These are phyloP conservation scores for Thalassiosira ordinaria DNA, from an alignment of 352 stramenopile species.

Conservation along the genomic window DNA sequence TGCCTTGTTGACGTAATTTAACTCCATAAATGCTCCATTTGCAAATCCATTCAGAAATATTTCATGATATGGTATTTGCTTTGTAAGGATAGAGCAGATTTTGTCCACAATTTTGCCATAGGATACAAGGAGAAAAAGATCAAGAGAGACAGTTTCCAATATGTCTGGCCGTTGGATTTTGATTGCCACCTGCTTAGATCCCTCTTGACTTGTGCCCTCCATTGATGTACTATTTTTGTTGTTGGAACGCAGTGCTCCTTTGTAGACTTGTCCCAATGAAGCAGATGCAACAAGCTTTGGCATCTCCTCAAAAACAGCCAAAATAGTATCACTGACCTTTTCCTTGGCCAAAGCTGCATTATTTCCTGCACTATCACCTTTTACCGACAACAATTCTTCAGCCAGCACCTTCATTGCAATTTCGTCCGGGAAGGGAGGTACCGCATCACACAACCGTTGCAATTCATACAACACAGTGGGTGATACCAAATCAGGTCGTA, in stretches of 20 bases:
- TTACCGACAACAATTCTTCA: constrained; percentile 53
- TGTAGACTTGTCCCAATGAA: constrained; percentile 86
- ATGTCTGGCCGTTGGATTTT: constrained; percentile 87
- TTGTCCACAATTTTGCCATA: constrained; percentile 66
- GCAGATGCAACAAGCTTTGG: constrained; percentile 82
- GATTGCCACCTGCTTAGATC: constrained; percentile 77
- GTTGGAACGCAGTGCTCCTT: constrained; percentile 55
- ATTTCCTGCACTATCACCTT: background rate
- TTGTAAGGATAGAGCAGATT: constrained; percentile 65
- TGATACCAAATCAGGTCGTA: constrained; percentile 85
- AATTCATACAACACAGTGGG: constrained; percentile 78
- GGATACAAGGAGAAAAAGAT: constrained; percentile 77
- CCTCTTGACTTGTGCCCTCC: constrained; percentile 32
- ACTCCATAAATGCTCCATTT: constrained; percentile 70
- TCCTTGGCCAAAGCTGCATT: background rate
- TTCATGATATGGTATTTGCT: constrained; percentile 78
- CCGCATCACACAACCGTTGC: constrained; percentile 84
- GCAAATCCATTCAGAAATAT: constrained; percentile 78
- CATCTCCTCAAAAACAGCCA: constrained; percentile 51
- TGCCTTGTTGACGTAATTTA: constrained; percentile 82
- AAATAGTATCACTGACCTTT: constrained; percentile 19
- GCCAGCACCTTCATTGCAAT: constrained; percentile 72
- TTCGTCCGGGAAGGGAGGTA: constrained; percentile 75
- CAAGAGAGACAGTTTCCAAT: constrained; percentile 72
- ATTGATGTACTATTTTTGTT: background rate